Evolutionary conservation across 768 basidiomycete species (phyloP).

Genomic region (Lepiota venenata): DNA sequence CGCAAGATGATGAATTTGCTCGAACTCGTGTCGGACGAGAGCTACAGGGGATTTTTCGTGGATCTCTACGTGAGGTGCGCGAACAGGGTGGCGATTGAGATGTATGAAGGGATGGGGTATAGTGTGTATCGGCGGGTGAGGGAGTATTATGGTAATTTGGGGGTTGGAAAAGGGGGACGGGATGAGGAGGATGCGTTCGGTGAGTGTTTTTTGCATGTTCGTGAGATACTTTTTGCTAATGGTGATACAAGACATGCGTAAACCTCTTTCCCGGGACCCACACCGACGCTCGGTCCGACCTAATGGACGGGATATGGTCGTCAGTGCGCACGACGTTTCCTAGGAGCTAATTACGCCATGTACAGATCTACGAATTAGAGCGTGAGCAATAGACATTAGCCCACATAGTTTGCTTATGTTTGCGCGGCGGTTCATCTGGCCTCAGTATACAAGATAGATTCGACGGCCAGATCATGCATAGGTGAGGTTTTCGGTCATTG

Average conservation of each 20-base stretch:
- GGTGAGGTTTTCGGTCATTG: background rate
- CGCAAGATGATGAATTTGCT: constrained; percentile 84
- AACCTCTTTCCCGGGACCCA: constrained; percentile 63
- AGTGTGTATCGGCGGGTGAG: constrained; percentile 88
- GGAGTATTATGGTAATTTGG: constrained; percentile 85
- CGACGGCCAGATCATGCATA: background rate
- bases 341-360: constrained; percentile 21
- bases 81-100: constrained; percentile 77
- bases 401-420: too few relatives aligned
- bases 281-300: constrained; percentile 61
- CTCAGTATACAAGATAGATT: too few relatives aligned
- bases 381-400: background rate
- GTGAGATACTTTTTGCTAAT: background rate
- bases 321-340: constrained; percentile 57
- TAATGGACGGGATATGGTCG: constrained; percentile 72
- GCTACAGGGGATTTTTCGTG: constrained; percentile 85
- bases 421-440: too few relatives aligned
- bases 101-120: constrained; percentile 94
- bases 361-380: background rate
- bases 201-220: too few relatives aligned
- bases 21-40: constrained; percentile 79
- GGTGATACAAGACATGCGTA: constrained; percentile 53
- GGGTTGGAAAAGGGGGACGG: constrained; percentile 68
- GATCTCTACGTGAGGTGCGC: constrained; percentile 94
- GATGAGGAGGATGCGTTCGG: constrained; percentile 93